phyloP scores from a whole-genome alignment of 2,329 filamentous ascomycete genomes.

The Tolypocladium tundrense region DNA sequence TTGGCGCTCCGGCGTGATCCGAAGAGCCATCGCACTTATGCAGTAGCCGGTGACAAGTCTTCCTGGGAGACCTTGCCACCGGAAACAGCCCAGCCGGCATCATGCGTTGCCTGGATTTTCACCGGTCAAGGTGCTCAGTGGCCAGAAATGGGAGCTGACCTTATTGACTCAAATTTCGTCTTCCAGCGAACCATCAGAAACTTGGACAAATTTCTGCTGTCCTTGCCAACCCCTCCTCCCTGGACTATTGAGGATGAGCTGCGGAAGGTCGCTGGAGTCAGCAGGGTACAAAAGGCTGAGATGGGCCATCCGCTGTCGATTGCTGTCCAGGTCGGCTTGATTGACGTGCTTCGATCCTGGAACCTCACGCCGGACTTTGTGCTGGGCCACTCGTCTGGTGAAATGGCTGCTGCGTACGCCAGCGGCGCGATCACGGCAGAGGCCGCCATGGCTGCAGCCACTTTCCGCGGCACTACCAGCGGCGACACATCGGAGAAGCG shows the following conservation, averaged over 20 bases:
- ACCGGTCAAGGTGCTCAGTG: conserved; percentile 27
- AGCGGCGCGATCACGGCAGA: conserved; percentile 15
- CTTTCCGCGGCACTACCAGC: conserved; percentile 16
- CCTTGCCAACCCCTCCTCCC: background rate
- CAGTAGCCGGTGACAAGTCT: background rate
- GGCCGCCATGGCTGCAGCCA: conserved; percentile 18
- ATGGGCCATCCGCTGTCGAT: conserved; percentile 30
- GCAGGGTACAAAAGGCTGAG: conserved; percentile 18
- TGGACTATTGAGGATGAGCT: conserved; percentile 13
- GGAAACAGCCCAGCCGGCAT: background rate
- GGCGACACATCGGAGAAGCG: conserved; percentile 4
- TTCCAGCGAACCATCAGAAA: conserved; percentile 4
- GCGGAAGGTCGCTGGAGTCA: conserved; percentile 1
- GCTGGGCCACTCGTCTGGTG: conserved; percentile 32
- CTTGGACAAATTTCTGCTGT: conserved; percentile 4
- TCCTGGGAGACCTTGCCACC: background rate
- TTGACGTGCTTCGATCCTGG: conserved; percentile 23
- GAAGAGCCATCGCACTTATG: background rate
- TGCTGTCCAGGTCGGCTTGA: conserved; percentile 31
- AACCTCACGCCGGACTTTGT: conserved; percentile 22
- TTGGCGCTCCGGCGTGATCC: background rate
- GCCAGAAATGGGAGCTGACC: conserved; percentile 17
- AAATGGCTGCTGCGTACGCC: conserved; percentile 34
- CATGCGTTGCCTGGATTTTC: conserved; percentile 12
- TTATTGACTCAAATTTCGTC: conserved; percentile 5